Conservation (phyloP, 306 rosid species). For the Dalbergia cochinchinensis region DNA sequence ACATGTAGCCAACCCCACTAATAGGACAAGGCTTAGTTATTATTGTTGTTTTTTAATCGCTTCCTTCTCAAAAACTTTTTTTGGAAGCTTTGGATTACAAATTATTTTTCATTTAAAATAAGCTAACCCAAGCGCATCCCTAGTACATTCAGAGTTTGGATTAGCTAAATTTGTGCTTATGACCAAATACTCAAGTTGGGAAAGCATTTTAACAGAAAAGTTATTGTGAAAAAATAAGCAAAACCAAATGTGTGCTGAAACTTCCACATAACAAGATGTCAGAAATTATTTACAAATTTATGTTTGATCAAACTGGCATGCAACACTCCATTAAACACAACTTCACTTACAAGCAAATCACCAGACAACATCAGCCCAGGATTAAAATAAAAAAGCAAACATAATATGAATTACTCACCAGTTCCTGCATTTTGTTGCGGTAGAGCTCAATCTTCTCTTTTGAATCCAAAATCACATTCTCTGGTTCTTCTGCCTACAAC, state of each 20-base stretch:
- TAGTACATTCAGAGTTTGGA: background rate
- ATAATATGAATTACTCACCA: conserved; percentile 69
- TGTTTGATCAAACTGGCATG: conserved; percentile 28
- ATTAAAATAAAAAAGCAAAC: conserved; percentile 40
- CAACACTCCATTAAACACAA: conserved; percentile 16
- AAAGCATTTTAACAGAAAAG: conserved; percentile 2
- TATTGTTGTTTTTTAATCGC: too few relatives aligned
- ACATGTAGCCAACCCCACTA: too few relatives aligned
- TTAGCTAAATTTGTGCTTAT: conserved; percentile 22
- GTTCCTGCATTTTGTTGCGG: conserved; percentile 95
- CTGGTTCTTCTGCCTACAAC: conserved; percentile 69
- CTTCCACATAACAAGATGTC: conserved; percentile 31
- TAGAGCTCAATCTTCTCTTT: conserved; percentile 85
- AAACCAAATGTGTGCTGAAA: conserved; percentile 25
- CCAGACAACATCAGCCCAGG: conserved; percentile 26
- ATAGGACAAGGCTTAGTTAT: too few relatives aligned
- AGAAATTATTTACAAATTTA: conserved; percentile 29
- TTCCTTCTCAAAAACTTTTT: too few relatives aligned
- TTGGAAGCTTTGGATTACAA: too few relatives aligned
- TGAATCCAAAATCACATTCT: conserved; percentile 76
- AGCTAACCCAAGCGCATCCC: background rate
- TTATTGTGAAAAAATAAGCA: conserved; percentile 14
- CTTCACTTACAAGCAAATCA: conserved; percentile 32
- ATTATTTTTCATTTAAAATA: too few relatives aligned
- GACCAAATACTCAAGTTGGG: background rate